Percentiles rank a stretch among this genome's conserved stretches.
phyloP scores from a whole-genome alignment of 495 filamentous ascomycete genomes.

The Aeminium ludgeri region DNA sequence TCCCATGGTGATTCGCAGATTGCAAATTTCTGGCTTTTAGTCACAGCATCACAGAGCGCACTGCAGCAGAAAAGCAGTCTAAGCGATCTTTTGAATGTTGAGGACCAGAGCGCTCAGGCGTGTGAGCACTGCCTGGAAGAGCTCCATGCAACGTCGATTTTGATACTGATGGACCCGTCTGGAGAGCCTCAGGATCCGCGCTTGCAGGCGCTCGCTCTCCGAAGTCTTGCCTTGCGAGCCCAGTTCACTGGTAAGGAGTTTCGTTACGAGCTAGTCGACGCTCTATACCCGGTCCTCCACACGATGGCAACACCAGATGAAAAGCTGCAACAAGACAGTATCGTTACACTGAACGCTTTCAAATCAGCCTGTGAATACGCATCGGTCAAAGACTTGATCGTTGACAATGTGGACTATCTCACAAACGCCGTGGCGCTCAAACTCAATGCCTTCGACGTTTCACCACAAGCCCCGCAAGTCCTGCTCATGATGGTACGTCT shows the following conservation, averaged over 20 bases:
- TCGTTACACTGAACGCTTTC: slow-evolving; percentile 65
- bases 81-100: slow-evolving; percentile 4
- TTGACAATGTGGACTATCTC: slow-evolving; percentile 92
- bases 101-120: slow-evolving; percentile 18
- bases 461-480: slow-evolving; percentile 77
- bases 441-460: slow-evolving; percentile 79
- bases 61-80: neutral
- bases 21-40: slow-evolving; percentile 59
- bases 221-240: slow-evolving; percentile 26
- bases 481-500: slow-evolving; percentile 87
- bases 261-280: slow-evolving; percentile 72
- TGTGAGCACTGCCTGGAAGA: slow-evolving; percentile 51
- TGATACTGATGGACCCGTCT: slow-evolving; percentile 36
- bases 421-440: slow-evolving; percentile 81
- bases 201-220: slow-evolving; percentile 25
- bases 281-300: slow-evolving; percentile 76
- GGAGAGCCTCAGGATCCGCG: slow-evolving; percentile 46
- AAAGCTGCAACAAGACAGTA: slow-evolving; percentile 61
- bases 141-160: slow-evolving; percentile 60
- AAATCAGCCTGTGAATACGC: slow-evolving; percentile 58
- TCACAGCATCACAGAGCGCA: slow-evolving; percentile 1
- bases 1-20: slow-evolving; percentile 24
- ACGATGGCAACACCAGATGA: slow-evolving; percentile 58
- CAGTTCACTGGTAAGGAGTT: slow-evolving; percentile 38
- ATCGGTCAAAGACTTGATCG: slow-evolving; percentile 58